phyloP scores from a whole-genome alignment of 2,329 filamentous ascomycete species.

The Coniosporium tulheliwenetii region DNA sequence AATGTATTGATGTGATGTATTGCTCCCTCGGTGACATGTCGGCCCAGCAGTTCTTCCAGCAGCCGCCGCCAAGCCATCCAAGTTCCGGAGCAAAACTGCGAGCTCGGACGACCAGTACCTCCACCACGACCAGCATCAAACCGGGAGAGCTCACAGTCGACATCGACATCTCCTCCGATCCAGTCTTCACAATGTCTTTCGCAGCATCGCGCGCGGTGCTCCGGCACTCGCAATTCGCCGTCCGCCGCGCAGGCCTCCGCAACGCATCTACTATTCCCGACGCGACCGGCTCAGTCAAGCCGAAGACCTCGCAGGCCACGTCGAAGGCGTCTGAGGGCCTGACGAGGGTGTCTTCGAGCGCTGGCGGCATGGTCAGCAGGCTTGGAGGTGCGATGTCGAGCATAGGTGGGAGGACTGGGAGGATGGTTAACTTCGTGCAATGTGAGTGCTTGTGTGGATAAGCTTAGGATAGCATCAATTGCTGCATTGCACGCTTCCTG shows the following conservation, averaged over 20 bases:
- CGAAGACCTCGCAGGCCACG: slow-evolving; percentile 24
- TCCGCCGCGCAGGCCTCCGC: slow-evolving; percentile 27
- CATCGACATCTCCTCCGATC: too few species aligned
- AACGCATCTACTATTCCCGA: slow-evolving; percentile 33
- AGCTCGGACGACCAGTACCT: too few species aligned
- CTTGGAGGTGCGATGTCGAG: slow-evolving; percentile 58
- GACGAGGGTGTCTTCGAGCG: slow-evolving; percentile 64
- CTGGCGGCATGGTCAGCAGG: slow-evolving; percentile 59
- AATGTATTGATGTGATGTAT: too few species aligned
- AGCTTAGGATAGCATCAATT: too few species aligned
- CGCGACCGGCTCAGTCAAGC: slow-evolving; percentile 22
- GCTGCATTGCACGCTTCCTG: too few species aligned
- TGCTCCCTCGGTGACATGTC: too few species aligned
- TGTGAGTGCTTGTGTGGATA: slow-evolving; percentile 42
- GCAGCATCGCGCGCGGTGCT: slow-evolving; percentile 28
- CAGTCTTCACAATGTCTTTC: slow-evolving; percentile 26
- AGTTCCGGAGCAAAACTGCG: too few species aligned
- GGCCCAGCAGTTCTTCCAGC: too few species aligned
- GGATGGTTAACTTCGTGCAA: slow-evolving; percentile 65
- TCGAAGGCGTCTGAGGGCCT: slow-evolving; percentile 69
- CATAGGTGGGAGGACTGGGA: slow-evolving; percentile 72
- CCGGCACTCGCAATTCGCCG: slow-evolving; percentile 26
- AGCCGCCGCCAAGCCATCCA: too few species aligned
- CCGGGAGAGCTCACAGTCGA: too few species aligned
- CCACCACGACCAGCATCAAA: too few species aligned